Percentiles rank a stretch among this genome's conserved stretches.
Conservation (phyloP, 768 basidiomycete species). For the Tricholoma saponaceum region DNA sequence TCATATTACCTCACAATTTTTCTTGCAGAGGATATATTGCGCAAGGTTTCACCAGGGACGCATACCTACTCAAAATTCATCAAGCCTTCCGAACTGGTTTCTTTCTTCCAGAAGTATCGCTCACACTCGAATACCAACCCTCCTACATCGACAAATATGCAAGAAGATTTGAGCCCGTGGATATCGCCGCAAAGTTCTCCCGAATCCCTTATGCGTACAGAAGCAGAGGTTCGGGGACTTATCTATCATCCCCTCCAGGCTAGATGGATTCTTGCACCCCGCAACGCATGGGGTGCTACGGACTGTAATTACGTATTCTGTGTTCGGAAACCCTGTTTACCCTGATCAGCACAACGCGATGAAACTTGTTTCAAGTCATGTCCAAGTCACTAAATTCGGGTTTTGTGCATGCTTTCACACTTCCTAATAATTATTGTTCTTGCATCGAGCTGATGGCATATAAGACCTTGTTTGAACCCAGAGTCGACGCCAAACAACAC, state of each 20-base stretch:
- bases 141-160: background rate
- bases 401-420: background rate
- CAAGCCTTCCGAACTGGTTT: conserved; percentile 78
- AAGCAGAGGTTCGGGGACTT: conserved; percentile 79
- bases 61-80: conserved; percentile 91
- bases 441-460: no score
- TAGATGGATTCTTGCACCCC: conserved; percentile 65
- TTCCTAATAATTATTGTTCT: no score
- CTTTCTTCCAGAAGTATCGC: conserved; percentile 69
- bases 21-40: conserved; percentile 77
- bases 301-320: conserved; percentile 84
- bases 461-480: background rate
- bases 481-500: conserved; percentile 1
- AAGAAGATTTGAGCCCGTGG: conserved; percentile 41
- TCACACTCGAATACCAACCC: conserved; percentile 14
- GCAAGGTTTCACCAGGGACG: conserved; percentile 81
- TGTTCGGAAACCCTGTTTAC: conserved; percentile 63
- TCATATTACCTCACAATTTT: conserved; percentile 48
- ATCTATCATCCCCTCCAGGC: conserved; percentile 70
- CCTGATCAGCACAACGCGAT: background rate
- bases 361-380: no score
- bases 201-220: conserved; percentile 50
- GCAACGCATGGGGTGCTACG: conserved; percentile 48
- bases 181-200: conserved; percentile 45
- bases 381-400: no score